Evolutionary conservation across 176 grass and related monocot genomes (phyloP).

Genomic region (Triticum turgidum): DNA sequence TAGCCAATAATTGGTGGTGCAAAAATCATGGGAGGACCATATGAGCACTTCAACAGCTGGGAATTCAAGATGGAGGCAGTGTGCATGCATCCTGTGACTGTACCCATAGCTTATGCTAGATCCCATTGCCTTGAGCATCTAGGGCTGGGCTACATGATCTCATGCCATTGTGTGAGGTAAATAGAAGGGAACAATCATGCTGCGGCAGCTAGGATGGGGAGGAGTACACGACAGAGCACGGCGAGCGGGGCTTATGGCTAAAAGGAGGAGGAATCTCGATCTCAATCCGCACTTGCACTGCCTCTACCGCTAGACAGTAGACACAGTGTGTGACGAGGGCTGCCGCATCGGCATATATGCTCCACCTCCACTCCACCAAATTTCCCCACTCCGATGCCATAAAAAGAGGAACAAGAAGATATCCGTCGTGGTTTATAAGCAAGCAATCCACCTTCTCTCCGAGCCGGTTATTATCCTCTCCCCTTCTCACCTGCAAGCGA

Average conservation of each 20-base stretch:
- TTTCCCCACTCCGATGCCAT: background rate
- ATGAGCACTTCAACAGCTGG: background rate
- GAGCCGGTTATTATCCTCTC: no score
- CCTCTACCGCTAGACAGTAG: no score
- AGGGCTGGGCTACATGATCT: background rate
- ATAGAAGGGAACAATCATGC: background rate
- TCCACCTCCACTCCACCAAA: slow-evolving; percentile 7
- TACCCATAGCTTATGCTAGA: background rate
- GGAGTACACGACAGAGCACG: background rate
- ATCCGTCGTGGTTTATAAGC: slow-evolving; percentile 30
- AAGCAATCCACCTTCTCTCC: slow-evolving; percentile 13
- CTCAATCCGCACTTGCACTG: background rate
- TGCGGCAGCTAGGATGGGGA: background rate
- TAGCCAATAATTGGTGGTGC: background rate
- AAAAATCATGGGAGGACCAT: no score
- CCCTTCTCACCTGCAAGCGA: background rate
- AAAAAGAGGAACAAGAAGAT: background rate
- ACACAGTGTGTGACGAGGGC: background rate
- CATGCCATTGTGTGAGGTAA: background rate
- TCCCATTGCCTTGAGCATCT: background rate
- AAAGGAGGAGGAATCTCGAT: background rate
- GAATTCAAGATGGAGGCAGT: background rate
- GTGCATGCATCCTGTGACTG: background rate
- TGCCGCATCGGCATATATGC: background rate
- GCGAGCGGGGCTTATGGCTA: background rate